Conservation (phyloP, 2,329 filamentous ascomycete genomes). For the Arthrobotrys pseudoclavata region DNA sequence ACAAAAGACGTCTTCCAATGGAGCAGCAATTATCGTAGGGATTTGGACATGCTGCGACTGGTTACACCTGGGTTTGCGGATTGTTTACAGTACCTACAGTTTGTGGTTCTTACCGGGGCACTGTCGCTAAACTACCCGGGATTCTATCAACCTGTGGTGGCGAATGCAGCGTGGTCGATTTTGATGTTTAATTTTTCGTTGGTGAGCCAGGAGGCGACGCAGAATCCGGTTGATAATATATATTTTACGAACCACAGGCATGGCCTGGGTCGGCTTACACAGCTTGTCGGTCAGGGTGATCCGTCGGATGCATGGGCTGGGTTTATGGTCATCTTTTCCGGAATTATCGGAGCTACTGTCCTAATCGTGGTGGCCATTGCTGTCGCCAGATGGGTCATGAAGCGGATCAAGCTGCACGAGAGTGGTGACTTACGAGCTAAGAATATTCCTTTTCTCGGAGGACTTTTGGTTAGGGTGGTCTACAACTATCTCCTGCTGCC, state of each 20-base stretch:
- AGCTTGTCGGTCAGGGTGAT: constrained; percentile 83
- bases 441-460: constrained; percentile 80
- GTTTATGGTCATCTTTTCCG: constrained; percentile 90
- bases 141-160: constrained; percentile 91
- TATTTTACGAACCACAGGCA: constrained; percentile 83
- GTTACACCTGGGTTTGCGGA: constrained; percentile 97
- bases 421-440: constrained; percentile 92
- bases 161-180: constrained; percentile 87
- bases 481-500: constrained; percentile 95
- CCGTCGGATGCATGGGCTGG: constrained; percentile 90
- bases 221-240: constrained; percentile 83
- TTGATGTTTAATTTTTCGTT: constrained; percentile 91
- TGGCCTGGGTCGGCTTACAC: constrained; percentile 82
- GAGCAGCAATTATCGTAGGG: constrained; percentile 97
- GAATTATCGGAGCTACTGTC: constrained; percentile 78
- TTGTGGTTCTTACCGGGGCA: constrained; percentile 86
- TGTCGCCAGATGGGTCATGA: constrained; percentile 80
- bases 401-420: constrained; percentile 77
- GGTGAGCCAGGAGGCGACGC: constrained; percentile 74
- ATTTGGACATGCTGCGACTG: constrained; percentile 88
- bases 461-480: constrained; percentile 79
- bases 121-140: constrained; percentile 91
- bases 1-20: constrained; percentile 90
- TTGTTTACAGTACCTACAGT: constrained; percentile 97
- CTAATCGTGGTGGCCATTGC: constrained; percentile 83